Evolutionary conservation across 345 rosid genomes (phyloP).

Genomic region (Eucalyptus erythrocorys): DNA sequence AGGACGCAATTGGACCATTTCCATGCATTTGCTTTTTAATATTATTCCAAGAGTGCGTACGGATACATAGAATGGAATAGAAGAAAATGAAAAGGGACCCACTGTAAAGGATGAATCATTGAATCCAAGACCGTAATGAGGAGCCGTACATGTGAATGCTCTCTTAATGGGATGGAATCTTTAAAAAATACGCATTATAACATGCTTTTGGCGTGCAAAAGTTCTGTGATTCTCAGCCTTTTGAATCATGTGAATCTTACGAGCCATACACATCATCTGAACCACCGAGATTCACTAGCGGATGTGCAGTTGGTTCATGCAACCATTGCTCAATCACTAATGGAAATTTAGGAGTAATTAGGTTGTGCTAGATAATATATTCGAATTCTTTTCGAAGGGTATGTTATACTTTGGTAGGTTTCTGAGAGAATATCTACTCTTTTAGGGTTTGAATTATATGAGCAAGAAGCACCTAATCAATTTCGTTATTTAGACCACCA

Average conservation of each 20-base stretch:
- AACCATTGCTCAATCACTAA: neutral
- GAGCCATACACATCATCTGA: neutral
- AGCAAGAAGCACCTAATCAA: neutral
- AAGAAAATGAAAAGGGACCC: neutral
- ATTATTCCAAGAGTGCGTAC: neutral
- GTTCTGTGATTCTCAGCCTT: neutral
- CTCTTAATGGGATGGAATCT: neutral
- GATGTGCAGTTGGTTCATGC: neutral
- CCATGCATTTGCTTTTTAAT: neutral
- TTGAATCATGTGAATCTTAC: rapidly evolving
- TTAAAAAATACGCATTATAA: neutral
- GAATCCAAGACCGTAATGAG: neutral
- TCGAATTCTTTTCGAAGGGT: neutral
- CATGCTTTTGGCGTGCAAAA: neutral
- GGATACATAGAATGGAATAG: neutral
- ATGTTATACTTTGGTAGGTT: neutral
- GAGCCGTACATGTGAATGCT: neutral
- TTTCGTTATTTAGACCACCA: neutral
- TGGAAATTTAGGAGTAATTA: neutral
- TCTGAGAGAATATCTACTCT: neutral
- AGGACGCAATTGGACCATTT: neutral
- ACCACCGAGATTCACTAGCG: neutral
- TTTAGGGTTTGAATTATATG: neutral
- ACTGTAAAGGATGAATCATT: neutral
- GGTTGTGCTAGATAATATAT: neutral